phyloP scores from a whole-genome alignment of 2,329 filamentous ascomycete genomes.

The Colletotrichum magnum region DNA sequence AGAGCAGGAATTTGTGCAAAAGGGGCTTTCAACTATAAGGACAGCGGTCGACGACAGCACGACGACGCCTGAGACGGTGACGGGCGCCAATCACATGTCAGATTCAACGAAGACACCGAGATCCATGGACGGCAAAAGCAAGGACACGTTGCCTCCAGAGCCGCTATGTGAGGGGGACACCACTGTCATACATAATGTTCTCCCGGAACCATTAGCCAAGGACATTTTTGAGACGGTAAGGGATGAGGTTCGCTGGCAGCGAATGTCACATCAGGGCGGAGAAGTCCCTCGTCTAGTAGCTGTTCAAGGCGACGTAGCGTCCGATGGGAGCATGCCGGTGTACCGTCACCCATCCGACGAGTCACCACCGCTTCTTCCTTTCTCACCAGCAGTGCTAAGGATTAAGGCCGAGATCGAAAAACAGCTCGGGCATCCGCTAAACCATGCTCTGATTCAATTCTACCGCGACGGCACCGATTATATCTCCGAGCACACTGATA shows the following conservation, averaged over 20 bases:
- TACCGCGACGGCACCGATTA: slow-evolving; percentile 92
- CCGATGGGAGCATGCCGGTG: slow-evolving; percentile 84
- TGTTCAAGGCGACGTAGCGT: slow-evolving; percentile 81
- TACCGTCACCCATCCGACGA: slow-evolving; percentile 96
- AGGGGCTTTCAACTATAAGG: neutral
- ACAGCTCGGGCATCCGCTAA: slow-evolving; percentile 83
- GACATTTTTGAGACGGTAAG: slow-evolving; percentile 79
- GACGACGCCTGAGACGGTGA: neutral
- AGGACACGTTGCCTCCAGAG: neutral
- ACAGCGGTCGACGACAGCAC: slow-evolving; percentile 1
- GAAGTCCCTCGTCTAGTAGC: slow-evolving; percentile 93
- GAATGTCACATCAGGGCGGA: slow-evolving; percentile 92
- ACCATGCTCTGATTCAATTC: slow-evolving; percentile 93
- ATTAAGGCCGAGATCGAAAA: slow-evolving; percentile 80
- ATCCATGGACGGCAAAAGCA: neutral
- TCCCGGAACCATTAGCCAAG: slow-evolving; percentile 69
- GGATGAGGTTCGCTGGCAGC: slow-evolving; percentile 86
- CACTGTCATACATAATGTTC: slow-evolving; percentile 77
- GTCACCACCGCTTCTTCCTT: slow-evolving; percentile 81
- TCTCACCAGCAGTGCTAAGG: slow-evolving; percentile 78
- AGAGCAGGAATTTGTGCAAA: neutral
- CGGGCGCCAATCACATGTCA: slow-evolving; percentile 15
- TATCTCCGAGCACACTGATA: slow-evolving; percentile 97
- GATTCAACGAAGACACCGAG: neutral
- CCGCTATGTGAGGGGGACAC: slow-evolving; percentile 86